phyloP scores from a whole-genome alignment of 768 basidiomycete genomes.

The Boletus speciosus region DNA sequence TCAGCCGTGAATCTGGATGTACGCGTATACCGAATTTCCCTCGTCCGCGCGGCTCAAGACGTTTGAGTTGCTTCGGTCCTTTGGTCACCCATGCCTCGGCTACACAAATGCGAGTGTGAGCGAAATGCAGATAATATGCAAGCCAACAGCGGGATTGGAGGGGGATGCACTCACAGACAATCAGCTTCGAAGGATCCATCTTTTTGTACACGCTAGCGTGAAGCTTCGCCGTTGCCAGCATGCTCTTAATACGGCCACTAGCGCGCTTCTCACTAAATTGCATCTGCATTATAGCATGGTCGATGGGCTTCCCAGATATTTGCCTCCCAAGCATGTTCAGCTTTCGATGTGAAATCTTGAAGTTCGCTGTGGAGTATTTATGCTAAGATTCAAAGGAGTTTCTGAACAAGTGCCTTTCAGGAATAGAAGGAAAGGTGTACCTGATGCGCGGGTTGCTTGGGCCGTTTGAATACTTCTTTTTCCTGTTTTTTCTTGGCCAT shows the following conservation, averaged over 20 bases:
- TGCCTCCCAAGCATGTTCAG: constrained; percentile 85
- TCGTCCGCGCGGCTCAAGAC: constrained; percentile 80
- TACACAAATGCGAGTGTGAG: constrained; percentile 30
- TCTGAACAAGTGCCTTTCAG: constrained; percentile 2
- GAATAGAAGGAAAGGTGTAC: constrained; percentile 10
- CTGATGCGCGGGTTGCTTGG: constrained; percentile 30
- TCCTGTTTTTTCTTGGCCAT: constrained; percentile 17
- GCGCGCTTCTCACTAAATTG: constrained; percentile 93
- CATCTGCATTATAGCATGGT: constrained; percentile 96
- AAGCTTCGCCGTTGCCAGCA: constrained; percentile 82
- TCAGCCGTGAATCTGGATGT: constrained; percentile 71
- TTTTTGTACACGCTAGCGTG: constrained; percentile 79
- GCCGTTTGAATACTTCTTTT: constrained; percentile 7
- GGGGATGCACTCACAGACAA: constrained; percentile 64
- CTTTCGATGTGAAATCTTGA: constrained; percentile 93
- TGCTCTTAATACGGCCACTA: constrained; percentile 80
- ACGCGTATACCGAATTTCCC: constrained; percentile 74
- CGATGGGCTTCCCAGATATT: constrained; percentile 87
- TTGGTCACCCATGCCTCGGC: constrained; percentile 96
- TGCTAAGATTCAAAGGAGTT: constrained; percentile 50
- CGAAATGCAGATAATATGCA: background rate
- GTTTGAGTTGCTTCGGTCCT: constrained; percentile 57
- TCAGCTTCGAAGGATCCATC: constrained; percentile 63
- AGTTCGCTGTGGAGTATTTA: constrained; percentile 87
- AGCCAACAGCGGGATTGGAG: background rate